Evolutionary conservation across 140 eudicot species (phyloP), one percentile per base, ranked within the genome.

Genomic region (Flaveria floridana): DNA sequence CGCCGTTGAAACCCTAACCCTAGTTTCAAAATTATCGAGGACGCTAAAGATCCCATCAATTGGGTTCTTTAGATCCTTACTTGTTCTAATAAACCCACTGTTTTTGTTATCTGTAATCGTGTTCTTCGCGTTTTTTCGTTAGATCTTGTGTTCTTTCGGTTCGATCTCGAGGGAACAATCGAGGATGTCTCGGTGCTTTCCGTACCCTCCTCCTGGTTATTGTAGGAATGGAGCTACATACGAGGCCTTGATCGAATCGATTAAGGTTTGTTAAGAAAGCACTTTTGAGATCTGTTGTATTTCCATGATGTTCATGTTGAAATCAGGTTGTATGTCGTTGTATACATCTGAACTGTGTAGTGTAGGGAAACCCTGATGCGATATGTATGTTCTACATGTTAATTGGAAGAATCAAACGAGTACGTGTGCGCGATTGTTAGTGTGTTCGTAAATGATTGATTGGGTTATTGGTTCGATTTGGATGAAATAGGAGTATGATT

Each of bases 111-210:
- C 77, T 52, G 28, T 20, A 58, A 42, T 65, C 55, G 23, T n/a
- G 48, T 30, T 41, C 3, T 65, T 76, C 26, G 73, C 16, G 55
- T 7, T 7, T 15, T 30, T 23, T 69, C 28, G 5, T 18, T 48
- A 34, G 8, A 34, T 70, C 21, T 23, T 13, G 8, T 3, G 25
- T 42, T 61, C 15, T 46, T 64, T 70, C 71, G 74, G 69, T 76
- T 79, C 80, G 82, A 71, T 75, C 71, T 57, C 1, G 37, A 23
- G 53, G 83, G 46, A 23, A 67, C 55, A 78, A 61, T 78, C 44
- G 76, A 80, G 53, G 70, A 91, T 91, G 97, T 91, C 97, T 85
- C 91, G 97, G 83, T 91, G 97, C 84, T 91, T 85, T 82, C 94
- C 91, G 30, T 89, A 85, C 76, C 96, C 91, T 55, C 95, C 92